phyloP scores from a whole-genome alignment of 495 filamentous ascomycete genomes.

The Evansstolkia leycettana region DNA sequence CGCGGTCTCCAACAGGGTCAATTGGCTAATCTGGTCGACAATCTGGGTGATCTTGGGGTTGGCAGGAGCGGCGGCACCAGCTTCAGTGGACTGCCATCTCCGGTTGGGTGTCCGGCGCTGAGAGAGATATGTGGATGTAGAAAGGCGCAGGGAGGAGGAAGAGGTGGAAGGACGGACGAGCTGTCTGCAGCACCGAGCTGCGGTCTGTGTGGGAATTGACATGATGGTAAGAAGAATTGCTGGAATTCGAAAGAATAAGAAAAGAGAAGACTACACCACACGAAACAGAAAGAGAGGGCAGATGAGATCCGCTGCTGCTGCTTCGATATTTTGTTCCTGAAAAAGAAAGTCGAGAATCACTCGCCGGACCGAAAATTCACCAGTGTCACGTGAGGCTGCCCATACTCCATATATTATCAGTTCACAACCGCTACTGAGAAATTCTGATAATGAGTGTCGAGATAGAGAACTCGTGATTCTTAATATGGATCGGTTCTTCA shows the following conservation, averaged over 20 bases:
- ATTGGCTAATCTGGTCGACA: conserved; percentile 95
- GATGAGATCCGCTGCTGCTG: conserved; percentile 1
- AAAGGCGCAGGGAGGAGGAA: conserved; percentile 31
- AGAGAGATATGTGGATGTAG: conserved; percentile 30
- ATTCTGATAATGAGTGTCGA: too few species aligned
- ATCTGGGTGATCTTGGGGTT: conserved; percentile 87
- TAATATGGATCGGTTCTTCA: too few species aligned
- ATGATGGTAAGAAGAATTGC: conserved; percentile 16
- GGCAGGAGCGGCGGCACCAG: conserved; percentile 47
- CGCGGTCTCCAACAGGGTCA: conserved; percentile 94
- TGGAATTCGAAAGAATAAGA: conserved; percentile 2
- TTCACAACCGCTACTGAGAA: too few species aligned
- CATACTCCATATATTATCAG: too few species aligned
- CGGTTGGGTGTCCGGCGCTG: conserved; percentile 27
- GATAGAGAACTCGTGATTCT: too few species aligned
- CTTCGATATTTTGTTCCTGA: conserved; percentile 9
- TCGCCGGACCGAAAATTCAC: conserved; percentile 25
- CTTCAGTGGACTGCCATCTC: conserved; percentile 36
- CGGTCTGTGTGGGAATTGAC: conserved; percentile 30
- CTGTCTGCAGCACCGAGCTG: conserved; percentile 36
- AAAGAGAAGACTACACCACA: conserved; percentile 7
- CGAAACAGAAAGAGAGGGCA: conserved; percentile 2
- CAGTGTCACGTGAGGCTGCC: conserved; percentile 27
- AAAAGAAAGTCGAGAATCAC: conserved; percentile 18
- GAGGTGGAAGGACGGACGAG: conserved; percentile 32